Evolutionary conservation across 805 yeast genomes (phyloP), one percentile per base, ranked within the genome.

Genomic region (Yarrowia deformans): DNA sequence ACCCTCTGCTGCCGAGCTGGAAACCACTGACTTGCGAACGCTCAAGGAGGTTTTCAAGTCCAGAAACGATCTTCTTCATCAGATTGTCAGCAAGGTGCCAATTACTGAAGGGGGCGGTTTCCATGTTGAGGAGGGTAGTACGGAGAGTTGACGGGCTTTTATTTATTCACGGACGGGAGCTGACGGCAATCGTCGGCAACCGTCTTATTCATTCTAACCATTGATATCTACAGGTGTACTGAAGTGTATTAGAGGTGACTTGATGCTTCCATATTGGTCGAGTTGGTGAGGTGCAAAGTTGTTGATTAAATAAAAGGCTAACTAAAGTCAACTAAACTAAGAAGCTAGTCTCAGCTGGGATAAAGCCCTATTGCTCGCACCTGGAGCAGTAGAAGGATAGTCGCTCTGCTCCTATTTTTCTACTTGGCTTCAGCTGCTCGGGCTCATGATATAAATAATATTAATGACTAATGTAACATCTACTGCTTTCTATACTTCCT

Each of bases 401-500:
- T 19, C 32, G 14, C 32, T 10, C 32, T 19, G 16, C 14, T 45
- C 32, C 23, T 12, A 10, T n/a, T n/a, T n/a, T 43, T 43, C 14
- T 42, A 2, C 45, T 42, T n/a, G 14, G 14, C 48, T 9, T 29
- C 48, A 18, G 9, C 48, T 19, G 29, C 29, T 46, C 29, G 29
- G 29, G 29, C 8, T 37, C 40, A 32, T 69, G 70, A 71, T 37
- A 69, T 70, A 32, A 71, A 72, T 35, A 71, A 71, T 43, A 74
- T 74, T 29, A 68, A 71, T 50, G 70, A 71, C 58, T 60, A 67
- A 14, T 63, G 70, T n/a, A 69, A 55, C 18, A 67, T 42, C 40
- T 34, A 68, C 40, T 42, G 70, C 50, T 60, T 52, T 49, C 46
- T 66, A 55, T 60, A 67, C 16, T 64, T 58, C n/a, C 69, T 13